Conservation (phyloP, 169 alveolate genomes). For the Eimeria zaria region DNA sequence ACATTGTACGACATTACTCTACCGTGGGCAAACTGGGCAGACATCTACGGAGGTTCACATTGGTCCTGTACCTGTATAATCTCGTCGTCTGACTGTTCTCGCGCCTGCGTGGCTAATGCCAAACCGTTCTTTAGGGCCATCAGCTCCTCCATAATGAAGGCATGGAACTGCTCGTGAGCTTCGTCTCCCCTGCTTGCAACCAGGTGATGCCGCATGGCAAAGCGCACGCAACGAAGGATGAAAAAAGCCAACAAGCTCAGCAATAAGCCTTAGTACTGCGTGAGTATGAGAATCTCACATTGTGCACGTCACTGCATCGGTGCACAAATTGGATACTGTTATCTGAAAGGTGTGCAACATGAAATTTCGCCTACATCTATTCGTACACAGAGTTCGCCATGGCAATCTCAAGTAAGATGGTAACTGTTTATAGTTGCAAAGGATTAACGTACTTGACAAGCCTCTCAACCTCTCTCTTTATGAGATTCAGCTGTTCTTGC, state of each 20-base stretch:
- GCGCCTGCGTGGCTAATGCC: conserved; percentile 84
- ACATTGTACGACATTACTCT: background rate
- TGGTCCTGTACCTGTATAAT: conserved; percentile 75
- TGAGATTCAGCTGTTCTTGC: conserved; percentile 84
- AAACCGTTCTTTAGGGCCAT: conserved; percentile 81
- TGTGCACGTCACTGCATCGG: background rate
- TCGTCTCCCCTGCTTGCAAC: conserved; percentile 76
- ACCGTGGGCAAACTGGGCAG: background rate
- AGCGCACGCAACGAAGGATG: background rate
- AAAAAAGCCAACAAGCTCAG: background rate
- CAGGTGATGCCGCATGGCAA: background rate
- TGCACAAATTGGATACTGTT: background rate
- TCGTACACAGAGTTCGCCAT: background rate
- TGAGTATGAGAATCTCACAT: background rate
- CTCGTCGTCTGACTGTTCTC: conserved; percentile 87
- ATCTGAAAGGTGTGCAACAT: background rate
- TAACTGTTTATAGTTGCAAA: background rate
- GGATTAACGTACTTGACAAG: conserved; percentile 62
- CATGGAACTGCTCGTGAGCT: conserved; percentile 83
- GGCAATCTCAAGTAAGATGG: background rate
- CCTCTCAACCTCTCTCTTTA: conserved; percentile 79
- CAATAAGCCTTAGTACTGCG: background rate
- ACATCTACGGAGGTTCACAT: background rate
- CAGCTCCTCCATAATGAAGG: conserved; percentile 81
- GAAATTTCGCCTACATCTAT: background rate